A percentile compares a stretch with the other conserved stretches of the same genome.
Conservation (phyloP, 2,329 filamentous ascomycete species). For the Verticillium alfalfae region DNA sequence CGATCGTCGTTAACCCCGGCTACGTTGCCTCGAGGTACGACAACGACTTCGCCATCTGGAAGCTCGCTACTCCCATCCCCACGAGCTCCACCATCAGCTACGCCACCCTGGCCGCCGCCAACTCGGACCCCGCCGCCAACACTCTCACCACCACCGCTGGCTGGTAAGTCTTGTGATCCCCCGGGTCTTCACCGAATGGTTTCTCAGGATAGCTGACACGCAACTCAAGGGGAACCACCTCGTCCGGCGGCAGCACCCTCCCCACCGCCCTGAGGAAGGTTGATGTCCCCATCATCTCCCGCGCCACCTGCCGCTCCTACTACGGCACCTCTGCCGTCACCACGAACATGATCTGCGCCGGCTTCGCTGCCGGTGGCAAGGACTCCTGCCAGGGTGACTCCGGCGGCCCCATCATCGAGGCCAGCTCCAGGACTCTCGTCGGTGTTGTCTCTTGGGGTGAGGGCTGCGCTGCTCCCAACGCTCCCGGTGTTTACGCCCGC, state of each 20-base stretch:
- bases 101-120: slow-evolving; percentile 14
- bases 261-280: slow-evolving; percentile 22
- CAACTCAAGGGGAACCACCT: slow-evolving; percentile 13
- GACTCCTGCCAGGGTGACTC: slow-evolving; percentile 26
- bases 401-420: slow-evolving; percentile 22
- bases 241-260: slow-evolving; percentile 6
- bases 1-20: slow-evolving; percentile 16
- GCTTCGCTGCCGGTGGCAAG: slow-evolving; percentile 17
- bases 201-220: no score
- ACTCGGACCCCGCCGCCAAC: slow-evolving; percentile 18
- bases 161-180: slow-evolving; percentile 14
- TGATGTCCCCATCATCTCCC: slow-evolving; percentile 20
- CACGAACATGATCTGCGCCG: slow-evolving; percentile 25
- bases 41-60: slow-evolving; percentile 23
- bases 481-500: slow-evolving; percentile 20
- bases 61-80: slow-evolving; percentile 17
- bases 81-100: slow-evolving; percentile 16
- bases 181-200: no score
- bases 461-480: slow-evolving; percentile 18
- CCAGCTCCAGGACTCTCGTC: slow-evolving; percentile 11
- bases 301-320: slow-evolving; percentile 15
- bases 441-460: slow-evolving; percentile 24
- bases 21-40: slow-evolving; percentile 12
- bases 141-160: slow-evolving; percentile 16
- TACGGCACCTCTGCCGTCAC: slow-evolving; percentile 19